Conservation (phyloP, 2,329 filamentous ascomycete genomes). For the Epichloe baconii region DNA sequence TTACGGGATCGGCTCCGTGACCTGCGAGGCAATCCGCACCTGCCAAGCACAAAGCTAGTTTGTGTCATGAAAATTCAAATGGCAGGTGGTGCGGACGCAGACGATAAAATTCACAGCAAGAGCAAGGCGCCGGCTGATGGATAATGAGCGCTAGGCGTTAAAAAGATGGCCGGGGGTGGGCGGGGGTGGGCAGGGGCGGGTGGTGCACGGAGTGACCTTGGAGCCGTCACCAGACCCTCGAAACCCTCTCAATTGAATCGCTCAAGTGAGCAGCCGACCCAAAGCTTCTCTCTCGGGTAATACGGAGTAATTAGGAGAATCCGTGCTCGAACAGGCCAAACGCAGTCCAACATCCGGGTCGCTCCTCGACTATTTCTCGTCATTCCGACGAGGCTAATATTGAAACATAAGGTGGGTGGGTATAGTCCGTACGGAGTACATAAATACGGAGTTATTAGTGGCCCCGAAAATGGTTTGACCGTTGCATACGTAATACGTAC, state of each 20-base stretch:
- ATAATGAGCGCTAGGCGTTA: neutral
- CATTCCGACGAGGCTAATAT: neutral
- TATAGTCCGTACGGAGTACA: neutral
- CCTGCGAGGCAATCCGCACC: neutral
- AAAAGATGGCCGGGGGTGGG: too few species aligned
- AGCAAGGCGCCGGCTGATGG: neutral
- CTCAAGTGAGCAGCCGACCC: too few species aligned
- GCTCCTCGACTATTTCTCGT: too few species aligned
- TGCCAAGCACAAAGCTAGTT: neutral
- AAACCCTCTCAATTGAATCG: neutral
- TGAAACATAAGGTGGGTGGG: neutral
- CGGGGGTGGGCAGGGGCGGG: neutral
- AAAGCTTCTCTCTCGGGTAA: too few species aligned
- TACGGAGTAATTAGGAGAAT: too few species aligned
- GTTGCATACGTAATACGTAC: too few species aligned
- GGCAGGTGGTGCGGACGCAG: neutral
- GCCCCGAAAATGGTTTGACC: too few species aligned
- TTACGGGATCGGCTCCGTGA: neutral
- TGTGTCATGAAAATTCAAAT: neutral
- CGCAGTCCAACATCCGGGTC: too few species aligned
- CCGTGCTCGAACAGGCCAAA: too few species aligned
- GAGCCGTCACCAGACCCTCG: slow-evolving; percentile 4
- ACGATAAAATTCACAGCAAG: neutral
- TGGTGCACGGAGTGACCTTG: neutral
- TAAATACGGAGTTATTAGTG: too few species aligned